phyloP scores from a whole-genome alignment of 371 early-diverging fungal species.

The Rhizopus delemar region DNA sequence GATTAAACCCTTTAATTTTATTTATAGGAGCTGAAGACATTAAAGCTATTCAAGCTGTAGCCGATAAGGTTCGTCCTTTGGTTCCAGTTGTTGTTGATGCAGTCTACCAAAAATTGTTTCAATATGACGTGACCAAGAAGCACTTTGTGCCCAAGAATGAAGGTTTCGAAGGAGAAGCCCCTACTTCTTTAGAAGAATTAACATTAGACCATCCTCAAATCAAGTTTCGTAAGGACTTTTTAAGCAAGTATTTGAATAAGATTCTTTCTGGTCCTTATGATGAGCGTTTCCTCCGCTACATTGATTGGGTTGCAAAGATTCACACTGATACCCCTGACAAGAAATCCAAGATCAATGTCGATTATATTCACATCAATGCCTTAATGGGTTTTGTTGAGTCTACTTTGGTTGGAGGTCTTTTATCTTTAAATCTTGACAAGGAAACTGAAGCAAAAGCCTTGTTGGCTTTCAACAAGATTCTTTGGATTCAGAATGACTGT shows the following conservation, averaged over 20 bases:
- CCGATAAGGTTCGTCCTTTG: constrained; percentile 63
- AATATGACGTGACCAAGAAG: constrained; percentile 67
- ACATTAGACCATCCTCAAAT: constrained; percentile 68
- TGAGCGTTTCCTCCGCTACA: constrained; percentile 70
- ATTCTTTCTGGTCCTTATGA: constrained; percentile 77
- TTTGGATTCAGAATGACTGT: constrained; percentile 89
- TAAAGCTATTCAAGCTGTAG: constrained; percentile 67
- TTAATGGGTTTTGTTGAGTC: constrained; percentile 74
- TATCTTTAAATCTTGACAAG: constrained; percentile 60
- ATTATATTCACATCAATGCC: constrained; percentile 81
- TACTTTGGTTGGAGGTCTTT: constrained; percentile 64
- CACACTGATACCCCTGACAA: constrained; percentile 70
- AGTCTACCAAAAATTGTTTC: constrained; percentile 65
- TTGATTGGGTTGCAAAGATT: constrained; percentile 78
- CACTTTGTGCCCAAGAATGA: constrained; percentile 68
- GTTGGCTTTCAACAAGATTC: constrained; percentile 78
- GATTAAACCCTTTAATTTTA: neutral
- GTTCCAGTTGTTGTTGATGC: constrained; percentile 81
- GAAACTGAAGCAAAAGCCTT: constrained; percentile 61
- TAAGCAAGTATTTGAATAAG: constrained; percentile 72
- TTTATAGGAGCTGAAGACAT: constrained; percentile 40
- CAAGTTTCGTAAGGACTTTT: constrained; percentile 80
- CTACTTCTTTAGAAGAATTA: constrained; percentile 49
- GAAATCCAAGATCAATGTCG: constrained; percentile 78
- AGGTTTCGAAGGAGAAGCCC: constrained; percentile 59